Evolutionary conservation across 441 rosid genomes (phyloP).

Genomic region (Populus hybrid): DNA sequence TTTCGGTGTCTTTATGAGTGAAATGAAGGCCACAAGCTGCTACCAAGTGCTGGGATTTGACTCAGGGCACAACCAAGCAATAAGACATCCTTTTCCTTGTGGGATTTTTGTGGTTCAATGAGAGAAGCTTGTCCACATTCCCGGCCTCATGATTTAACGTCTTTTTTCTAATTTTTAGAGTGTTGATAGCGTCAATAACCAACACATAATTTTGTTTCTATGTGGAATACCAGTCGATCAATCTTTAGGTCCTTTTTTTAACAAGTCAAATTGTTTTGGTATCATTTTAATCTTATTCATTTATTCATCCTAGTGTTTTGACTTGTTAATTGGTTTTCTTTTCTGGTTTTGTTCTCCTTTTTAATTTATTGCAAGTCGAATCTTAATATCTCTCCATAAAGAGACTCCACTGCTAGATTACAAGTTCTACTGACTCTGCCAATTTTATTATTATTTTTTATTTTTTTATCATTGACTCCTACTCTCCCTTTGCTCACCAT

Average conservation of each 20-base stretch:
- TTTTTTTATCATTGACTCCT: not conserved
- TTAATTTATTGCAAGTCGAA: too few species aligned
- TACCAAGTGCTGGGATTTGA: not conserved
- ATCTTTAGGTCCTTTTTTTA: not conserved
- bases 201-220: not conserved
- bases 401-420: too few species aligned
- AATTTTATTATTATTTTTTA: too few species aligned
- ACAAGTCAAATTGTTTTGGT: not conserved
- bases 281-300: not conserved
- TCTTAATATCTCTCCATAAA: too few species aligned
- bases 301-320: too few species aligned
- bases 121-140: not conserved
- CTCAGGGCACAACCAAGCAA: not conserved
- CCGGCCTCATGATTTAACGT: not conserved
- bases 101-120: not conserved
- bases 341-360: too few species aligned
- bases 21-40: not conserved
- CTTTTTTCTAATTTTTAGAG: not conserved
- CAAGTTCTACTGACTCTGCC: too few species aligned
- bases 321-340: too few species aligned
- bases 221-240: not conserved
- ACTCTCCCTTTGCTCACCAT: too few species aligned
- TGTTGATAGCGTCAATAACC: not conserved
- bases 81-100: not conserved
- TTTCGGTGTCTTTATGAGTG: not conserved